These are phyloP conservation scores for Forsythia suspensa DNA, from an alignment of 257 asterid species.

Conservation along the genomic window DNA sequence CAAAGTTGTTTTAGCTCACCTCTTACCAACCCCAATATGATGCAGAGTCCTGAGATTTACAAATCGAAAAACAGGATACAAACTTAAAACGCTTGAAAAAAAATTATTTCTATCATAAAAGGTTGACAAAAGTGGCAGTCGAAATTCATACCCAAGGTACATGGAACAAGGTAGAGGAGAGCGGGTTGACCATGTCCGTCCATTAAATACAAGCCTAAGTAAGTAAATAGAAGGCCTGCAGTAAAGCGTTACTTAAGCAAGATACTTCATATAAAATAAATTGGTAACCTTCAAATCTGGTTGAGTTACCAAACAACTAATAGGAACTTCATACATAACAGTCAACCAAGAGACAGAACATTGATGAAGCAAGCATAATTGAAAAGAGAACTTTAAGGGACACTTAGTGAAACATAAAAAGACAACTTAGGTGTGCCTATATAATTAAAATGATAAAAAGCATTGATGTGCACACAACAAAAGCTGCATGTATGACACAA, in stretches of 20 bases:
- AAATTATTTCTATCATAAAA: neutral
- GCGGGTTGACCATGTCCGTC: conserved; percentile 64
- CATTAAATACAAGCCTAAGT: conserved; percentile 53
- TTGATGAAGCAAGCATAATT: neutral
- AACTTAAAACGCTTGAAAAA: neutral
- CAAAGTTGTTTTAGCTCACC: conserved; percentile 46
- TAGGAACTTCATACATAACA: neutral
- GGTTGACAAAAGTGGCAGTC: neutral
- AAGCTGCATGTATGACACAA: too few relatives aligned
- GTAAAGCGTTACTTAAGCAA: neutral
- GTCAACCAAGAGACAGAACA: neutral
- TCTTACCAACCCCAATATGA: conserved; percentile 42
- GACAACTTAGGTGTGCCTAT: neutral
- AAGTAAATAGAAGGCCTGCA: conserved; percentile 53
- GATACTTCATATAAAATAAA: neutral
- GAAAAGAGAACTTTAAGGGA: neutral
- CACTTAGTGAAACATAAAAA: neutral
- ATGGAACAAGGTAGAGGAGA: conserved; percentile 67
- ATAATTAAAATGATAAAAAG: neutral
- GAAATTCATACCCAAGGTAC: conserved; percentile 46
- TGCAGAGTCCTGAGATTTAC: conserved; percentile 33
- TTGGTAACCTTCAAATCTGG: neutral
- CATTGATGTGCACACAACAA: neutral
- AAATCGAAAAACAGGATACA: neutral
- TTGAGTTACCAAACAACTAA: neutral